Base-by-base conservation (phyloP, 179 eudicot genomes). In the Amaranthus tricolor region DNA sequence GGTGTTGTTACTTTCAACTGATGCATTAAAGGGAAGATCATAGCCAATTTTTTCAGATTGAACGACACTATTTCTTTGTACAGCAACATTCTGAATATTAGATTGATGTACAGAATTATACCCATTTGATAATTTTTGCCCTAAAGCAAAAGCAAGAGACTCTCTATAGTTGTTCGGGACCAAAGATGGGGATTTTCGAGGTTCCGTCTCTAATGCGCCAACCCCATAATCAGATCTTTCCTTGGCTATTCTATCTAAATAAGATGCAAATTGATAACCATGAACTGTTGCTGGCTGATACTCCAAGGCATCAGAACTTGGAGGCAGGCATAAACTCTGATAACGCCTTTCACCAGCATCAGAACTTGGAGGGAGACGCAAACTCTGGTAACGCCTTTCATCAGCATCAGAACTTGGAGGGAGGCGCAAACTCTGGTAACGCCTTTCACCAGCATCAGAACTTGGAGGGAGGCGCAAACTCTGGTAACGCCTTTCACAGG, bases 241-340 rank as follows among this genome's bases (percentile, higher is more conserved):
- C 80, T 79, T 87, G 66, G 86, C 82, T 69, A 84, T 64, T 68
- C 83, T 86, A 79, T 83, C 81, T 16, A 85, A 69, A 78, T 87
- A 84, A 40, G 92, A 82, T 7, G 88, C 80, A 70, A 88, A 3
- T 60, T 89, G 86, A 84, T 89, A 88, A 49, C 98, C 98, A 78
- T 91, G 96, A 48, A 93, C 75, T 24, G 98, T 91, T 66, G 90
- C 91, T 48, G 98, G 96, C 71, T 89, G 96, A 74, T 85, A 80
- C 51, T 85, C 89, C 69, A 61, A 81, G 63, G 79, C 80, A 72
- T 72, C 85, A 47, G 89, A 83, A 61, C 82, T 78, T 61, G 87
- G 73, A 57, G 91, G 91, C 19, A 84, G 75, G 43, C 86, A 87
- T 82, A 89, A 43, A 71, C 91, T 86, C 16, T 82, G 81, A 74